Conservation (phyloP, 192 early-diverging fungal genomes). For the Coemansia sp. region DNA sequence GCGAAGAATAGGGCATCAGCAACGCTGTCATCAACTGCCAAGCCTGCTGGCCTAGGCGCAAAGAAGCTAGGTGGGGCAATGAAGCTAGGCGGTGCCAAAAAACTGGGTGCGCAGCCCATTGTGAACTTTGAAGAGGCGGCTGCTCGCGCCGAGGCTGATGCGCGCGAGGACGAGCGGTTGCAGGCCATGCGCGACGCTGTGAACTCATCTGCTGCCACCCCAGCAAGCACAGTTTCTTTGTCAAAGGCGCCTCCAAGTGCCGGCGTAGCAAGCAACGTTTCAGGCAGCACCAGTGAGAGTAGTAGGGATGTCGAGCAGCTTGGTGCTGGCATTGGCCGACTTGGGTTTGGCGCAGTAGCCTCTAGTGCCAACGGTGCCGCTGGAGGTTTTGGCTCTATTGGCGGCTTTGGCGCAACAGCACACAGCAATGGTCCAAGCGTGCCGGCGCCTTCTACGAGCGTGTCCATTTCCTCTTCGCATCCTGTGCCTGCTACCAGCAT, state of each 20-base stretch:
- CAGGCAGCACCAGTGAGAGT: not conserved
- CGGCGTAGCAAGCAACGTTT: not conserved
- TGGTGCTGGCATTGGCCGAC: conserved; percentile 64
- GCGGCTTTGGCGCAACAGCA: conserved; percentile 56
- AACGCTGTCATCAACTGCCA: conserved; percentile 9
- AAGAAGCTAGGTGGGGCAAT: conserved; percentile 54
- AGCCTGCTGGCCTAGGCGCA: conserved; percentile 31
- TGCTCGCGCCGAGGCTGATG: conserved; percentile 77
- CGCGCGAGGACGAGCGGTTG: conserved; percentile 62
- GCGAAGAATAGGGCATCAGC: not conserved
- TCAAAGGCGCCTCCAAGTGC: not conserved
- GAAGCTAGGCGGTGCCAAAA: conserved; percentile 84
- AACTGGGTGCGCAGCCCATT: conserved; percentile 63
- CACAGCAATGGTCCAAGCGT: not conserved
- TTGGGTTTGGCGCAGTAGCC: conserved; percentile 55
- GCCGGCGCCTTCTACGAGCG: not conserved
- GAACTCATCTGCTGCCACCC: conserved; percentile 1
- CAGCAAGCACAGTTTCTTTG: not conserved
- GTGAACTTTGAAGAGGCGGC: conserved; percentile 92
- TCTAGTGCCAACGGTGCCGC: not conserved
- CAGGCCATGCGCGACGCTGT: conserved; percentile 51
- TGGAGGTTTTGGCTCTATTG: conserved; percentile 19
- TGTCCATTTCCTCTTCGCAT: not conserved
- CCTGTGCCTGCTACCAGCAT: not conserved
- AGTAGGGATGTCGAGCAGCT: conserved; percentile 54